Conservation (phyloP, 202 grass and related monocot species). For the Dendrocalamus latiflorus region DNA sequence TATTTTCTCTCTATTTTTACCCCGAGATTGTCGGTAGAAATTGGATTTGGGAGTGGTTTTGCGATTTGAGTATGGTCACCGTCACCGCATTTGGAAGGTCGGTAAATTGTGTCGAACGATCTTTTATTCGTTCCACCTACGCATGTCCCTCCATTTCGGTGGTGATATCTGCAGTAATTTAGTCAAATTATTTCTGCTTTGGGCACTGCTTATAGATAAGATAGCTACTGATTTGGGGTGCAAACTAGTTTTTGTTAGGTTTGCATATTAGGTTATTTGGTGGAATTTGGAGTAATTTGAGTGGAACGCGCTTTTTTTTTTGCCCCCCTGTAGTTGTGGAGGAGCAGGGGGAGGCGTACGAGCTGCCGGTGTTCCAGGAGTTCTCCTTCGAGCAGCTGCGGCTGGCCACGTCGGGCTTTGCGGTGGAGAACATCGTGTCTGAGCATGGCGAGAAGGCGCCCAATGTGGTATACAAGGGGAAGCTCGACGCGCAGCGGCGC, state of each 20-base stretch:
- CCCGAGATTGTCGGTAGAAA: background rate
- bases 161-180: background rate
- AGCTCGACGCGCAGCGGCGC: conserved; percentile 72
- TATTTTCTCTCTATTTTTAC: background rate
- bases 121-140: background rate
- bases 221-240: background rate
- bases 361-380: conserved; percentile 80
- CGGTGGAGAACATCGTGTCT: conserved; percentile 81
- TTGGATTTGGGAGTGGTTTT: background rate
- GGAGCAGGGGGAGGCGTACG: conserved; percentile 64
- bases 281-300: background rate
- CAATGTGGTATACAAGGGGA: conserved; percentile 97
- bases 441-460: conserved; percentile 97
- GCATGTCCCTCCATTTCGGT: conserved; percentile 6
- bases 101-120: background rate
- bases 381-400: conserved; percentile 88
- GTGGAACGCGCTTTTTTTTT: background rate
- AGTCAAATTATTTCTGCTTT: background rate
- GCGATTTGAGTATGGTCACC: background rate
- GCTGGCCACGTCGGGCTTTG: conserved; percentile 80
- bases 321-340: conserved; percentile 34
- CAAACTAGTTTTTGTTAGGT: background rate
- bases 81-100: conserved; percentile 13
- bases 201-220: background rate
- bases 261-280: background rate